Conservation (phyloP, 1,139 yeast genomes). For the Suhomyces yuchorum region DNA sequence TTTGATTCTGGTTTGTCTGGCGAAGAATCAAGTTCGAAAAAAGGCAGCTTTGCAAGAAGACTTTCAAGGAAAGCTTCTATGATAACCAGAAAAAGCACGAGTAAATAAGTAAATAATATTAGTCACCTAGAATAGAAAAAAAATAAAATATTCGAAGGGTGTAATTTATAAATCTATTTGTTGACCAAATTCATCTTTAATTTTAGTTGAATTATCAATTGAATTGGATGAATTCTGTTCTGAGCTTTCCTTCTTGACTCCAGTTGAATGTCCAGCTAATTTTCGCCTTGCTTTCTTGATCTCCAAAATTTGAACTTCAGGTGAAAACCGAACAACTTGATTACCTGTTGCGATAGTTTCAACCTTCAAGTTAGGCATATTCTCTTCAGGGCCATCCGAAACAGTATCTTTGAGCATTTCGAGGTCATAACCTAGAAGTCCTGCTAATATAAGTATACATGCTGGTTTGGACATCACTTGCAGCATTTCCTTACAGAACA, state of each 20-base stretch:
- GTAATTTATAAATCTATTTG: not conserved
- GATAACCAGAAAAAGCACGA: slow-evolving; percentile 24
- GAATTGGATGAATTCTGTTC: no score
- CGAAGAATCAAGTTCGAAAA: slow-evolving; percentile 18
- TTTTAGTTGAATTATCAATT: not conserved
- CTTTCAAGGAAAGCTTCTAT: slow-evolving; percentile 38
- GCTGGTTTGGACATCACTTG: slow-evolving; percentile 87
- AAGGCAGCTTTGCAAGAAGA: slow-evolving; percentile 32
- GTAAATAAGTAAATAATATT: slow-evolving; percentile 1
- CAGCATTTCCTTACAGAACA: slow-evolving; percentile 78
- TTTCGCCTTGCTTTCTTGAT: slow-evolving; percentile 27
- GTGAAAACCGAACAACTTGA: slow-evolving; percentile 56
- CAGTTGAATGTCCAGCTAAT: not conserved
- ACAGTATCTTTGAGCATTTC: slow-evolving; percentile 41
- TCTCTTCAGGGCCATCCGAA: slow-evolving; percentile 81
- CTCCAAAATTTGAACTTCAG: slow-evolving; percentile 59
- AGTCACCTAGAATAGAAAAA: no score
- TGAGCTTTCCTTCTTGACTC: not conserved
- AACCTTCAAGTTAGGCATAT: slow-evolving; percentile 65
- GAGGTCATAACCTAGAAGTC: slow-evolving; percentile 49
- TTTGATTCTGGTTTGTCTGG: slow-evolving; percentile 19
- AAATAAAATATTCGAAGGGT: no score
- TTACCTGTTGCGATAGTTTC: slow-evolving; percentile 66
- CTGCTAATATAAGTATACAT: slow-evolving; percentile 67
- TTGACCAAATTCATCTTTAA: not conserved